Evolutionary conservation across 306 rosid genomes (phyloP).

Genomic region (Gynostemma pentaphyllum): DNA sequence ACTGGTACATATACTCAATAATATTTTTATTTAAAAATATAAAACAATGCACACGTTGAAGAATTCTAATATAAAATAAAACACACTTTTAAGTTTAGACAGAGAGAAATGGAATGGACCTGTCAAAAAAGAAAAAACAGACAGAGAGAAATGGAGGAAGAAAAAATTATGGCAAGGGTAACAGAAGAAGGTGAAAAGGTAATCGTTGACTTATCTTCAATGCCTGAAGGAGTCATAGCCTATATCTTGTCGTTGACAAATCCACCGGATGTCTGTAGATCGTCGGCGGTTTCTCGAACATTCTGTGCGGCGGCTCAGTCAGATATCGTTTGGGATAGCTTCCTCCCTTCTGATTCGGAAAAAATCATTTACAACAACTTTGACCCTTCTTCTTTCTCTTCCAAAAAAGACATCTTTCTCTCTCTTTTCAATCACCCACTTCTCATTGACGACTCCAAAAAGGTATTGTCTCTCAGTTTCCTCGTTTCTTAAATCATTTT

Average conservation of each 20-base stretch:
- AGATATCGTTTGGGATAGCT: constrained; percentile 6
- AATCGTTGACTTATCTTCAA: background rate
- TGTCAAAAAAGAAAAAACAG: too few relatives aligned
- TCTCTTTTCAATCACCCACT: constrained; percentile 1
- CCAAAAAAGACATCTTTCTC: constrained; percentile 9
- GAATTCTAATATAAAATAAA: too few relatives aligned
- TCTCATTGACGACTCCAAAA: constrained; percentile 7
- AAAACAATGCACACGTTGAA: too few relatives aligned
- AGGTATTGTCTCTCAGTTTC: constrained; percentile 1
- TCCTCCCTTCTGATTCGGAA: constrained; percentile 3
- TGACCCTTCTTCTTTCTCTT: background rate
- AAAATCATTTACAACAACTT: too few relatives aligned
- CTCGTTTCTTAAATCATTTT: too few relatives aligned
- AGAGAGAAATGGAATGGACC: too few relatives aligned
- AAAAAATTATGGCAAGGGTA: too few relatives aligned
- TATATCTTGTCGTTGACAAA: background rate
- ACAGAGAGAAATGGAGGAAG: too few relatives aligned
- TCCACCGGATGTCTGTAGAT: constrained; percentile 3
- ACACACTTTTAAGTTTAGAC: too few relatives aligned
- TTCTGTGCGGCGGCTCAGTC: constrained; percentile 12
- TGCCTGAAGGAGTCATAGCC: constrained; percentile 15
- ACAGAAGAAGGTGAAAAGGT: too few relatives aligned
- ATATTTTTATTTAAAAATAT: too few relatives aligned
- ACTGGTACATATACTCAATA: too few relatives aligned
- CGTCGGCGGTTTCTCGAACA: background rate